These are phyloP conservation scores for Pseudonitzschia delicatissima DNA, from an alignment of 108 stramenopile species.

Conservation along the genomic window DNA sequence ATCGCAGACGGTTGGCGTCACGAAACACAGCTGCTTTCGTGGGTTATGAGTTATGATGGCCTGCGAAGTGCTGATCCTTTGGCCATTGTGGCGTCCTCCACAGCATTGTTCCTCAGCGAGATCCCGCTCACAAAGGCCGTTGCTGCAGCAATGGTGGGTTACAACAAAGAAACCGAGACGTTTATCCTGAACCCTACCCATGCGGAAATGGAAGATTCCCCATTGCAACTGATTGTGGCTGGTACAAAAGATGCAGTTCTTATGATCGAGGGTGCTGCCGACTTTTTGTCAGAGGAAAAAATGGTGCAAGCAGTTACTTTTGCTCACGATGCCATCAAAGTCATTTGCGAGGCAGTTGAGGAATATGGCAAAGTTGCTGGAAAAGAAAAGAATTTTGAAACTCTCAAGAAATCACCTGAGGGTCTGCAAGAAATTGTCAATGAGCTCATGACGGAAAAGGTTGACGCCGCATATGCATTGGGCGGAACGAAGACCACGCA, in stretches of 20 bases:
- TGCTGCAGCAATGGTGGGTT: slow-evolving; percentile 82
- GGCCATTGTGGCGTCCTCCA: slow-evolving; percentile 68
- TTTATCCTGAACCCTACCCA: slow-evolving; percentile 74
- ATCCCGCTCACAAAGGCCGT: slow-evolving; percentile 72
- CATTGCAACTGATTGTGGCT: slow-evolving; percentile 73
- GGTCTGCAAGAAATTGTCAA: slow-evolving; percentile 63
- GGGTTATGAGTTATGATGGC: slow-evolving; percentile 90
- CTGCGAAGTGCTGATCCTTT: slow-evolving; percentile 64
- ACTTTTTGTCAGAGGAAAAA: slow-evolving; percentile 83
- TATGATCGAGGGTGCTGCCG: slow-evolving; percentile 94
- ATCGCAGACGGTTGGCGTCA: slow-evolving; percentile 89
- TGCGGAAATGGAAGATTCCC: slow-evolving; percentile 61
- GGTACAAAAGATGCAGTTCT: slow-evolving; percentile 88
- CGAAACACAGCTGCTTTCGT: slow-evolving; percentile 92
- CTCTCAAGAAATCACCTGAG: slow-evolving; percentile 40
- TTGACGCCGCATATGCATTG: slow-evolving; percentile 39
- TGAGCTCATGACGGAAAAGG: slow-evolving; percentile 45
- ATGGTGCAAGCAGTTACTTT: slow-evolving; percentile 83
- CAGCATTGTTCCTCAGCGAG: slow-evolving; percentile 72
- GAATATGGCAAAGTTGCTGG: slow-evolving; percentile 61
- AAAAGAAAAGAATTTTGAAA: slow-evolving; percentile 56
- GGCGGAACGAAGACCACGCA: slow-evolving; percentile 55
- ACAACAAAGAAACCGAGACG: slow-evolving; percentile 38
- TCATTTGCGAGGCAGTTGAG: slow-evolving; percentile 70
- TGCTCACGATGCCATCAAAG: slow-evolving; percentile 80